phyloP scores from a whole-genome alignment of 805 yeast genomes.

The Starmera dryadoides region DNA sequence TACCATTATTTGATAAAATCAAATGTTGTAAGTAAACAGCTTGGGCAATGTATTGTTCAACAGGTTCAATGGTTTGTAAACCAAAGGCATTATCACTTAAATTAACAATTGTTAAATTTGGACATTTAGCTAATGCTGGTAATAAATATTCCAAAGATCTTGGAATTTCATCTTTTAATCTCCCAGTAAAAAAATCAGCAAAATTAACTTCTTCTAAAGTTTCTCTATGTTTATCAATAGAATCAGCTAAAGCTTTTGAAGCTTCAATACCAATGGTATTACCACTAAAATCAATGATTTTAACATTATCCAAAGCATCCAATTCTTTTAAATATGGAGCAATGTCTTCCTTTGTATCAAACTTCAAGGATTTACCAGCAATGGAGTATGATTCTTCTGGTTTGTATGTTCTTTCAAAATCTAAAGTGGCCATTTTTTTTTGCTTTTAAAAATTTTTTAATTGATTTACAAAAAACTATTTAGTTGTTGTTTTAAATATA shows the following conservation, averaged over 20 bases:
- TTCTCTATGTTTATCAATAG: constrained; percentile 32
- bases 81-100: constrained; percentile 96
- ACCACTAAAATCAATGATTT: constrained; percentile 77
- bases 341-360: constrained; percentile 67
- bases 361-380: constrained; percentile 69
- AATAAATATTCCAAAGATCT: constrained; percentile 65
- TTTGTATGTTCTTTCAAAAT: constrained; percentile 33
- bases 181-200: constrained; percentile 91
- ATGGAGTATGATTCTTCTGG: constrained; percentile 49
- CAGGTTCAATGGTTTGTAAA: constrained; percentile 85
- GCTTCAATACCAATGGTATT: constrained; percentile 94
- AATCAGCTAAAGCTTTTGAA: constrained; percentile 59
- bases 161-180: constrained; percentile 93
- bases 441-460: too few relatives aligned
- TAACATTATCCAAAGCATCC: constrained; percentile 25
- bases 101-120: constrained; percentile 65
- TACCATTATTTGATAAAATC: constrained; percentile 88
- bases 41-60: constrained; percentile 68
- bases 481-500: neutral
- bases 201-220: constrained; percentile 66
- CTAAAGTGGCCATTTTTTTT: constrained; percentile 30
- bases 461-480: neutral
- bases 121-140: constrained; percentile 64
- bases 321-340: constrained; percentile 61
- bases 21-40: constrained; percentile 80